phyloP scores from a whole-genome alignment of 148 eudicot species.

The Fallopia convolvulus region DNA sequence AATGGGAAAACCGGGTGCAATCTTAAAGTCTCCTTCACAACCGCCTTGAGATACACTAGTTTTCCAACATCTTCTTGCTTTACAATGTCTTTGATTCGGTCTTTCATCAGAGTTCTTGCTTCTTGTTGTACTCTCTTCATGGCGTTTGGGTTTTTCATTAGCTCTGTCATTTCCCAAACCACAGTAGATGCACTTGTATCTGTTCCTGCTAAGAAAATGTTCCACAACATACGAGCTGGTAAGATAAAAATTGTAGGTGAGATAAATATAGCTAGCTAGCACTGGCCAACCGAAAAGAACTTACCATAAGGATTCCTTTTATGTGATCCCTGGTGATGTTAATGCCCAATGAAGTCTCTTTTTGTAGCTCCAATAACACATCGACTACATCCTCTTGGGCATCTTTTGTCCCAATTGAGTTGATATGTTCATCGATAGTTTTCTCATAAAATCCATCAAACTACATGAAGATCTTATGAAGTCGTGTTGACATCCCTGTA shows the following conservation, averaged over 20 bases:
- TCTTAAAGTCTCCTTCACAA: slow-evolving; percentile 30
- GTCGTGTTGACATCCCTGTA: slow-evolving; percentile 9
- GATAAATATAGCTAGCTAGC: too few species aligned
- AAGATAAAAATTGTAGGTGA: too few species aligned
- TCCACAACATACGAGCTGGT: too few species aligned
- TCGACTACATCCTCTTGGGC: slow-evolving; percentile 16
- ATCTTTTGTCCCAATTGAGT: neutral
- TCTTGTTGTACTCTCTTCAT: slow-evolving; percentile 28
- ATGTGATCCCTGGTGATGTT: slow-evolving; percentile 19
- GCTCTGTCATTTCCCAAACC: slow-evolving; percentile 35
- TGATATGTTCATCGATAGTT: slow-evolving; percentile 19
- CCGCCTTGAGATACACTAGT: slow-evolving; percentile 24
- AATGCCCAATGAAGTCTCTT: slow-evolving; percentile 6
- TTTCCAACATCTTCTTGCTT: slow-evolving; percentile 20
- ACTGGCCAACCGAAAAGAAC: neutral
- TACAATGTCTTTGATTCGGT: slow-evolving; percentile 1
- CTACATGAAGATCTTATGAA: slow-evolving; percentile 17
- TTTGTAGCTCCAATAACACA: slow-evolving; percentile 13
- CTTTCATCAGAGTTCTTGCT: neutral
- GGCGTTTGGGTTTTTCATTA: slow-evolving; percentile 18
- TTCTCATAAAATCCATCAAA: slow-evolving; percentile 20
- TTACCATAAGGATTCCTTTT: slow-evolving; percentile 27
- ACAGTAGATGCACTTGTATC: slow-evolving; percentile 21
- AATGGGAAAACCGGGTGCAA: slow-evolving; percentile 28
- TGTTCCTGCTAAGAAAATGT: slow-evolving; percentile 24